phyloP scores from a whole-genome alignment of 768 basidiomycete genomes.

The Candolleomyces eurysporus region DNA sequence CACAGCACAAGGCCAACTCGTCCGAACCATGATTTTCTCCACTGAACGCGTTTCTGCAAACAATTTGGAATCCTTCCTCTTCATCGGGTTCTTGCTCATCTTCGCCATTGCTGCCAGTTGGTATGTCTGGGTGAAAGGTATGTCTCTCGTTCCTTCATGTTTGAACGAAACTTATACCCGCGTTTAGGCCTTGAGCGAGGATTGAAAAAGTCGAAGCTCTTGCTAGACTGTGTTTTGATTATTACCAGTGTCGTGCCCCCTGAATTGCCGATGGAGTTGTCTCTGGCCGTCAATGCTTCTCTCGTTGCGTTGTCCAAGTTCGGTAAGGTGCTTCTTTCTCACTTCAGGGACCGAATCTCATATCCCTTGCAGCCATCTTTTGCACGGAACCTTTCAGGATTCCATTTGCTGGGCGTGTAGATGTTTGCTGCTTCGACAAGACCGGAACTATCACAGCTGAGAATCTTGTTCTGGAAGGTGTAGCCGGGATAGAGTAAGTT shows the following conservation, averaged over 20 bases:
- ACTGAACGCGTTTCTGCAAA: slow-evolving; percentile 97
- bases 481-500: slow-evolving; percentile 86
- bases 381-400: slow-evolving; percentile 99
- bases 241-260: slow-evolving; percentile 98
- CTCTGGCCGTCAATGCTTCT: slow-evolving; percentile 92
- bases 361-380: slow-evolving; percentile 73
- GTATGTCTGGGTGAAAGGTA: slow-evolving; percentile 97
- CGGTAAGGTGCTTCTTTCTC: slow-evolving; percentile 47
- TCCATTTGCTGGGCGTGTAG: slow-evolving; percentile 91
- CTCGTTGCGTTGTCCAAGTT: slow-evolving; percentile 91
- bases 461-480: slow-evolving; percentile 90
- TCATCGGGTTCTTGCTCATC: slow-evolving; percentile 96
- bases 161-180: background rate
- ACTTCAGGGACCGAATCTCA: background rate
- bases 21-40: slow-evolving; percentile 98
- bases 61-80: slow-evolving; percentile 92
- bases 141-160: slow-evolving; percentile 14
- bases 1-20: slow-evolving; percentile 94
- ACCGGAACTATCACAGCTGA: slow-evolving; percentile 98
- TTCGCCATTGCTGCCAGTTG: slow-evolving; percentile 98
- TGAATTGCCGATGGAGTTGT: slow-evolving; percentile 97
- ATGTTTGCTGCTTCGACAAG: slow-evolving; percentile 99
- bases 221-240: slow-evolving; percentile 94
- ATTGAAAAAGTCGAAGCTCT: slow-evolving; percentile 90
- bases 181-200: slow-evolving; percentile 90